Evolutionary conservation across 345 rosid genomes (phyloP).

Genomic region (Litchi chinensis): DNA sequence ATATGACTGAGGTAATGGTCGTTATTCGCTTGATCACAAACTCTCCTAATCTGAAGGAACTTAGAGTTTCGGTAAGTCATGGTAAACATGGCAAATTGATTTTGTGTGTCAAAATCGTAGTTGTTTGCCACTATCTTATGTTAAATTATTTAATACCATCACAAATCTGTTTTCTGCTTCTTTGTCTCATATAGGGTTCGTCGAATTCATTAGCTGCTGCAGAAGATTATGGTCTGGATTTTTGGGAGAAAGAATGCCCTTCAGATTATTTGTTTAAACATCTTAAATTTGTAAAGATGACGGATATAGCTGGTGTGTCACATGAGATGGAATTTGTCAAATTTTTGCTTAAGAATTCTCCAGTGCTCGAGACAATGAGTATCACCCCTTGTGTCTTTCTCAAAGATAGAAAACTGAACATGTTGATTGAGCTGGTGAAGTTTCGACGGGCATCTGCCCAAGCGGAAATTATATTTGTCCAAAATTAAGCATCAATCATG

Average conservation of each 20-base stretch:
- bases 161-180: background rate
- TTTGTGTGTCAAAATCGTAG: background rate
- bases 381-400: conserved; percentile 58
- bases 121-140: background rate
- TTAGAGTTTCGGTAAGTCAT: conserved; percentile 72
- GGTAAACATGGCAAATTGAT: conserved; percentile 10
- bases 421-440: conserved; percentile 72
- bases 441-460: conserved; percentile 73
- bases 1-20: conserved; percentile 71
- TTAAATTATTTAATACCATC: background rate
- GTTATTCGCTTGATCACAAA: conserved; percentile 80
- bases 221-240: conserved; percentile 60
- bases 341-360: conserved; percentile 74
- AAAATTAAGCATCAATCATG: conserved; percentile 40
- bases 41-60: conserved; percentile 80
- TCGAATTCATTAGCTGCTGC: conserved; percentile 48
- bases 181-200: conserved; percentile 51
- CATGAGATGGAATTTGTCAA: conserved; percentile 83
- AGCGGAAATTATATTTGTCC: conserved; percentile 66
- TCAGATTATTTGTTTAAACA: conserved; percentile 50
- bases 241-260: conserved; percentile 60
- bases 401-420: conserved; percentile 52
- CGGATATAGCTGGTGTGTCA: conserved; percentile 68
- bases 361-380: conserved; percentile 56
- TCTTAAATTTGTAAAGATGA: conserved; percentile 66